phyloP scores from a whole-genome alignment of 176 grass and related monocot genomes.

The Hsuehochloa calcarea region DNA sequence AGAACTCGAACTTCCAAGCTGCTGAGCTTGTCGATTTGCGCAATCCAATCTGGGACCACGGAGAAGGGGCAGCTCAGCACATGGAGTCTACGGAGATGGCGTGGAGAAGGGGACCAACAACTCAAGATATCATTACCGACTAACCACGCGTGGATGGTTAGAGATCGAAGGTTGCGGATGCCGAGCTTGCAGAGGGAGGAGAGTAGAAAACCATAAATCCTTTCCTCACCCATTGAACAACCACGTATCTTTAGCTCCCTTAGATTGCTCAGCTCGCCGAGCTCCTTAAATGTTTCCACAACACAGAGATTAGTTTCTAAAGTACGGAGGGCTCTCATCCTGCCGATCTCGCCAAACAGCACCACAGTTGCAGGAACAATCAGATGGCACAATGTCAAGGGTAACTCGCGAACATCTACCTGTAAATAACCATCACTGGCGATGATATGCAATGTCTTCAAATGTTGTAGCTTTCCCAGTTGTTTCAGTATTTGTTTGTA shows the following conservation, averaged over 20 bases:
- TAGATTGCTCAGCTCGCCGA: slow-evolving; percentile 11
- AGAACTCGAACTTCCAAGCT: background rate
- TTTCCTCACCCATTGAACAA: too few relatives aligned
- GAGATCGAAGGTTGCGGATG: background rate
- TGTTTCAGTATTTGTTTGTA: background rate
- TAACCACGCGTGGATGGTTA: background rate
- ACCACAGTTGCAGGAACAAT: background rate
- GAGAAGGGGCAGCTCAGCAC: background rate
- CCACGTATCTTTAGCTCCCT: background rate
- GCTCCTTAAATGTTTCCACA: background rate
- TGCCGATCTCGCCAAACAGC: background rate
- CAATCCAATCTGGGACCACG: background rate
- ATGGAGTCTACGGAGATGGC: background rate
- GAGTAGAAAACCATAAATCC: background rate
- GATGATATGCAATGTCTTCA: slow-evolving; percentile 18
- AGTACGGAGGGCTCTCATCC: background rate
- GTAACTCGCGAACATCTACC: background rate
- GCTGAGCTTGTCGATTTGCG: background rate
- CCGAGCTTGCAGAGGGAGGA: background rate
- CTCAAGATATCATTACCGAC: too few relatives aligned
- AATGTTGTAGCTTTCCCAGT: background rate
- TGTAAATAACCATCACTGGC: too few relatives aligned
- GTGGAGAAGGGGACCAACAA: background rate
- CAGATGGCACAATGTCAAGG: background rate
- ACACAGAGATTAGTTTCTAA: too few relatives aligned